These are phyloP conservation scores for Aurinia saxatilis DNA, from an alignment of 345 rosid genomes.

Conservation along the genomic window DNA sequence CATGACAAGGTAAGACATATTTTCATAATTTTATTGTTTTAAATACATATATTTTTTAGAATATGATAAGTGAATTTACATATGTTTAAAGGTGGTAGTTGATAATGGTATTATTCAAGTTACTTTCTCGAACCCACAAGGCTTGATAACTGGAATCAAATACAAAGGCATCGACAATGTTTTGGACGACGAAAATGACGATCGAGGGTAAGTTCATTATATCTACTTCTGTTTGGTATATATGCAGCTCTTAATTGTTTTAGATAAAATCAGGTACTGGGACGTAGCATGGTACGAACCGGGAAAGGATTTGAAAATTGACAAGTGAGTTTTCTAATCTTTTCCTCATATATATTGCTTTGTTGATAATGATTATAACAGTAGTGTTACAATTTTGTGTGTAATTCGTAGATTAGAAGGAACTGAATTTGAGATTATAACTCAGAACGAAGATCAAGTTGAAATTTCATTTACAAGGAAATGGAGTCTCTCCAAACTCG, in stretches of 20 bases:
- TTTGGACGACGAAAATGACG: slow-evolving; percentile 36
- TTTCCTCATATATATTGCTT: background rate
- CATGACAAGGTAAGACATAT: slow-evolving; percentile 10
- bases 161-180: slow-evolving; percentile 62
- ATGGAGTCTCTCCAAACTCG: slow-evolving; percentile 37
- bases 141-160: slow-evolving; percentile 49
- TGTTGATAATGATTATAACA: background rate
- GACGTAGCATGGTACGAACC: slow-evolving; percentile 69
- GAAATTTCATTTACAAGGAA: slow-evolving; percentile 62
- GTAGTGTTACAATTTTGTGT: too few relatives aligned
- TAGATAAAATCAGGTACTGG: slow-evolving; percentile 55
- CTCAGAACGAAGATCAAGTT: slow-evolving; percentile 41
- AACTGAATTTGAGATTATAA: slow-evolving; percentile 39
- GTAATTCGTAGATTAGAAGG: slow-evolving; percentile 40
- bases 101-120: slow-evolving; percentile 70
- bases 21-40: too few relatives aligned
- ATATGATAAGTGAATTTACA: too few relatives aligned
- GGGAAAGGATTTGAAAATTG: slow-evolving; percentile 33
- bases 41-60: too few relatives aligned
- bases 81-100: slow-evolving; percentile 49
- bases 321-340: slow-evolving; percentile 24
- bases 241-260: too few relatives aligned
- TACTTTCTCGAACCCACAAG: slow-evolving; percentile 57
- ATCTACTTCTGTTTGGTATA: background rate
- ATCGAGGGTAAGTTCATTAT: slow-evolving; percentile 53